Base-by-base conservation (phyloP, 805 yeast genomes). In the Kazachstania psychrophila region DNA sequence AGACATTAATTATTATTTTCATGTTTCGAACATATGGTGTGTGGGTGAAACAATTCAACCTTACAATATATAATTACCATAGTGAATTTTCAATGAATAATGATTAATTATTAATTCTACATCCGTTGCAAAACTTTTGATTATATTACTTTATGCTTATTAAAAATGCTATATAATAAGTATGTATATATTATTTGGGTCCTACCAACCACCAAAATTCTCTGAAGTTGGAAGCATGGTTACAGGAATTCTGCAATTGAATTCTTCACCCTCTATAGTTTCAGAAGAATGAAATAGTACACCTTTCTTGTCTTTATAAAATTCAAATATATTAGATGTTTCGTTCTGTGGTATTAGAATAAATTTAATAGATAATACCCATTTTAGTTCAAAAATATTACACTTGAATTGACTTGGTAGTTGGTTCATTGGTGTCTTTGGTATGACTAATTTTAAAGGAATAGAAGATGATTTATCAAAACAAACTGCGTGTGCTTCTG, bases 151-250 rank as follows among this genome's bases (percentile, higher is more conserved):
- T n/a, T n/a, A n/a, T n/a, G n/a, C n/a, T n/a, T n/a, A n/a, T n/a
- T n/a, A n/a, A n/a, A n/a, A n/a, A n/a, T n/a, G n/a, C n/a, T n/a
- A n/a, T n/a, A n/a, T n/a, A n/a, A n/a, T n/a, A n/a, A n/a, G n/a
- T n/a, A n/a, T n/a, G n/a, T n/a, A n/a, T n/a, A n/a, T n/a, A n/a
- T n/a, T n/a, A n/a, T n/a, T n/a, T n/a, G n/a, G n/a, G n/a, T n/a
- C n/a, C 31, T 59, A 58, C 55, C 72, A 61, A 6, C 77, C 77
- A 26, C 73, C 73, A 42, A 69, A 65, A 42, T 65, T 69, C 28
- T 62, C 60, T 25, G 66, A 60, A 4, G 72, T 54, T 1, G 77
- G 75, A 13, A 70, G 44, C 1, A 73, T 60, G 17, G 57, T 51
- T 1, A 73, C 26, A 2, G 77, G 77, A 5, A 73, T 48, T 28